Conservation (phyloP, 345 rosid genomes). For the Geranium rotundifolium region DNA sequence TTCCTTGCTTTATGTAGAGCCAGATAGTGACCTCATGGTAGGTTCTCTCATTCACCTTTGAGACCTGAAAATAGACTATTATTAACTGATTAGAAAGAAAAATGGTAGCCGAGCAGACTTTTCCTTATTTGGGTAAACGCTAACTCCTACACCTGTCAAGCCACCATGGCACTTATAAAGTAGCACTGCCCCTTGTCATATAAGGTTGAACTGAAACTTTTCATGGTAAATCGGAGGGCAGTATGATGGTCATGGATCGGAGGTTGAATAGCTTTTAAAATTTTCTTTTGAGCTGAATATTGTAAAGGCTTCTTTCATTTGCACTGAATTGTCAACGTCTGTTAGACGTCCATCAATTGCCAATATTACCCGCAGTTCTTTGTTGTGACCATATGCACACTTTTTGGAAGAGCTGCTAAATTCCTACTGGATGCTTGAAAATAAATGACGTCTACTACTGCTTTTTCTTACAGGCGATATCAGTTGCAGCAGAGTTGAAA, state of each 20-base stretch:
- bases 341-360: too few species aligned
- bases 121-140: background rate
- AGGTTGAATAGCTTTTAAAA: too few species aligned
- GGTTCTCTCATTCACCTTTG: slow-evolving; percentile 7
- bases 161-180: background rate
- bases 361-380: too few species aligned
- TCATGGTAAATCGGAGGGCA: background rate
- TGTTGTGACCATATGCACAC: too few species aligned
- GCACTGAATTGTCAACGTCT: too few species aligned
- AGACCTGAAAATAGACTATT: background rate
- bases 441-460: background rate
- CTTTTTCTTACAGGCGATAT: slow-evolving; percentile 41
- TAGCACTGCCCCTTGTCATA: background rate
- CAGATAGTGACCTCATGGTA: slow-evolving; percentile 99
- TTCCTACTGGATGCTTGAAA: slow-evolving; percentile 6
- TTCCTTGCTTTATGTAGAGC: slow-evolving; percentile 84
- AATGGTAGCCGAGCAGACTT: background rate
- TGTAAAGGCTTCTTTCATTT: too few species aligned
- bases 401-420: background rate
- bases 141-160: background rate
- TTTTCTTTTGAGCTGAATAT: too few species aligned
- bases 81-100: background rate
- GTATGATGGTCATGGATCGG: too few species aligned
- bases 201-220: background rate
- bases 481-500: slow-evolving; percentile 86